These are phyloP conservation scores for Cryptosporidium sp. DNA, from an alignment of 169 alveolate species.

Conservation along the genomic window DNA sequence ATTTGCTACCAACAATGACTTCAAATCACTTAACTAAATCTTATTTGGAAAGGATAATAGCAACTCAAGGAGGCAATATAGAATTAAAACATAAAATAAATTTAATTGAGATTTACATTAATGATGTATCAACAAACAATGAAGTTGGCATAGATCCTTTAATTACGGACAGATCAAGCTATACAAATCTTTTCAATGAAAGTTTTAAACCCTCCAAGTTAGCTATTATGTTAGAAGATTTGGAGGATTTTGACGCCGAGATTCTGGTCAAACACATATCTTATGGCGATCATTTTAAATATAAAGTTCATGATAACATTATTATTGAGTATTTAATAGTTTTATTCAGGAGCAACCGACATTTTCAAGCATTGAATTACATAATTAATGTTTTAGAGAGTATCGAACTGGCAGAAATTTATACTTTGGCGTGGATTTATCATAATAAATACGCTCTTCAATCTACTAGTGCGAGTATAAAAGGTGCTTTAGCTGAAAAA, in stretches of 20 bases:
- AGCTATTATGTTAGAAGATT: constrained; percentile 32
- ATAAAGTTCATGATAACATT: constrained; percentile 15
- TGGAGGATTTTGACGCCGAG: constrained; percentile 21
- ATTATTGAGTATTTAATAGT: constrained; percentile 50
- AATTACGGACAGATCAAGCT: background rate
- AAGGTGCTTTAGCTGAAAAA: background rate
- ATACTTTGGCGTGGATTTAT: constrained; percentile 51
- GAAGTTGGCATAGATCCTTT: background rate
- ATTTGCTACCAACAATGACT: background rate
- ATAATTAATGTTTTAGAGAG: constrained; percentile 15
- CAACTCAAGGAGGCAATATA: background rate
- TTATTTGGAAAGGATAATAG: constrained; percentile 51
- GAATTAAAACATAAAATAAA: constrained; percentile 39
- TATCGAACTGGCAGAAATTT: constrained; percentile 58
- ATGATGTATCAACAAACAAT: background rate
- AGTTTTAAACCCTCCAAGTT: constrained; percentile 28
- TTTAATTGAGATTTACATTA: constrained; percentile 44
- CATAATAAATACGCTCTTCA: constrained; percentile 38
- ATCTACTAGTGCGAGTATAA: background rate
- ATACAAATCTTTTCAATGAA: constrained; percentile 7
- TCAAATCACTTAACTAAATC: constrained; percentile 35
- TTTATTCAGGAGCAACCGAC: constrained; percentile 40
- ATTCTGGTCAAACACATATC: background rate
- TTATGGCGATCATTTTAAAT: background rate
- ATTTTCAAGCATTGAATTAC: constrained; percentile 24